Base-by-base conservation (phyloP, 2,329 filamentous ascomycete genomes). In the Calonectria crousiana region DNA sequence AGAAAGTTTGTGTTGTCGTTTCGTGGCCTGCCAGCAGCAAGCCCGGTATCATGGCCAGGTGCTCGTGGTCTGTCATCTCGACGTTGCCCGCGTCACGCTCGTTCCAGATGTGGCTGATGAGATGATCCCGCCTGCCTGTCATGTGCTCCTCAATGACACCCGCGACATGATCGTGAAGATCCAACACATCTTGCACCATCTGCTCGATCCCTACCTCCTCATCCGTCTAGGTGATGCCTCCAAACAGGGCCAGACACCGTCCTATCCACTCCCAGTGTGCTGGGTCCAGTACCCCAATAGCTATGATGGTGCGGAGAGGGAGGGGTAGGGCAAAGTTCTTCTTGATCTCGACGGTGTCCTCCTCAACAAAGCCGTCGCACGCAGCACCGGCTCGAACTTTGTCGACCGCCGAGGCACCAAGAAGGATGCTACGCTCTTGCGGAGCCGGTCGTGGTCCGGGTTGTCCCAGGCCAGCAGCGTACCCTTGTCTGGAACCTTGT, bases 401-500 rank as follows among this genome's bases (percentile, higher is more conserved):
- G 16, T 28, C 34, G 41, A 20, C 34, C 56, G 32, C 20, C 56
- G 34, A 0, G 56, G 32, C 34, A 58, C 53, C 18, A 58, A 58
- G 23, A 58, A 58, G 20, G 53, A 58, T 8, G 53, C 53, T 5
- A 58, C 56, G 13, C 56, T 60, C 56, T 8, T 60, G n/a, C 56
- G 56, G n/a, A 38, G 56, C 6, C 56, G 56, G 36, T 60, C 56
- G 26, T 60, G 32, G 11, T 60, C 56, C 9, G 56, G 56, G 56
- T 41, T 60, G 23, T 60, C 56, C 56, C 34, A 60, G 13, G 56
- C 34, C 14, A 60, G 23, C 34, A 60, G 34, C n/a, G 56, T 41
- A 18, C 56, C 56, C 34, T 60, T 60, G 56, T 60, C 56, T 23
- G 56, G 56, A 60, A 60, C 56, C 11, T 60, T 60, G 56, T 60